Evolutionary conservation across 2,329 filamentous ascomycete genomes (phyloP), one percentile per base, ranked within the genome.

Genomic region (Biscogniauxia mediterranea): DNA sequence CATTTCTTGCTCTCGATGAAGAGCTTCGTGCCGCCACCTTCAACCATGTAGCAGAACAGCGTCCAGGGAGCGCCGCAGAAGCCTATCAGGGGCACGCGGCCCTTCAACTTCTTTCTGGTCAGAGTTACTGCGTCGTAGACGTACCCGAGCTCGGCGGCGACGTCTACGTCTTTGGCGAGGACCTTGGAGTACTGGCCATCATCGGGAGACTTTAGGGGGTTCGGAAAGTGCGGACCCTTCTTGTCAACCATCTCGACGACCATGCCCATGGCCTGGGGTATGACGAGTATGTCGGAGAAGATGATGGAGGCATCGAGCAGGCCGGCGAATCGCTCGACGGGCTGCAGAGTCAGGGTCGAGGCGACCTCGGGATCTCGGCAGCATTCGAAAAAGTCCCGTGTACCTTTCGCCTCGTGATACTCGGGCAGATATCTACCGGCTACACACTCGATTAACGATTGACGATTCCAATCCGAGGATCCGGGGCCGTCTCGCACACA

Each of bases 21-120:
- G 73, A 98, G 82, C 81, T 98, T 98, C 69, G 90, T 96, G 52
- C 95, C 95, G 54, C 95, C 95, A 17, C 95, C 95, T 78, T 99
- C 95, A 19, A 98, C 92, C 95, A 99, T 99, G 80, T 99, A 99
- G 81, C 94, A 97, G 72, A 99, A 85, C 62, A 99, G 78, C 1
- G 95, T 99, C 92, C 95, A 99, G 0, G 95, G 95, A 7, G 95
- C 93, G 58, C 95, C 95, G 71, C 93, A 97, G 80, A 99, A 99
- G 42, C 95, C 95, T 74, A 97, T 96, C 66, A 99, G 79, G 5
- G 95, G 95, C 32, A 99, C 95, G 53, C 93, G 84, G 0, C 95
- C 95, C 54, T 88, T 83, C 57, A 99, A 80, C 82, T 97, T 97
- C 75, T 91, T 84, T 68, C 95, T 84, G 25, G 95, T 98, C 71